Conservation (phyloP, 2,329 filamentous ascomycete genomes). For the Nothophaeocryptopus gaeumannii region DNA sequence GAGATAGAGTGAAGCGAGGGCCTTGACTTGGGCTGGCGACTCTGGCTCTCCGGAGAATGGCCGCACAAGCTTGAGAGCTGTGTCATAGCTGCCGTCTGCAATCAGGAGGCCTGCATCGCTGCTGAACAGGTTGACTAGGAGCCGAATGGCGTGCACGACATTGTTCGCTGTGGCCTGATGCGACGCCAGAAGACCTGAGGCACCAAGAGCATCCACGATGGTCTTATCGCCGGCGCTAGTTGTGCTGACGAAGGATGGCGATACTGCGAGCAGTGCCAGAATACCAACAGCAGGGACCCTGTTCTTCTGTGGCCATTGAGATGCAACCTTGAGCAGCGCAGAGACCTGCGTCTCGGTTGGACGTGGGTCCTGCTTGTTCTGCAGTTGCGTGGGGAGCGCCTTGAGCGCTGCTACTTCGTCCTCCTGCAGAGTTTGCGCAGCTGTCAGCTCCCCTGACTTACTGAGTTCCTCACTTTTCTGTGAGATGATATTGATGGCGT, state of each 20-base stretch:
- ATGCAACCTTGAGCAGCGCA: constrained; percentile 62
- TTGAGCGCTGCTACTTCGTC: constrained; percentile 64
- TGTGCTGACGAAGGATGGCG: constrained; percentile 63
- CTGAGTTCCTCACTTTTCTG: constrained; percentile 69
- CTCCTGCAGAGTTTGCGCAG: constrained; percentile 65
- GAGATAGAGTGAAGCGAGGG: constrained; percentile 75
- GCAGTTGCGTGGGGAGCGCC: constrained; percentile 62
- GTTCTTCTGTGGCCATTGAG: constrained; percentile 75
- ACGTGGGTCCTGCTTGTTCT: constrained; percentile 47
- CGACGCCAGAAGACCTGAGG: constrained; percentile 56
- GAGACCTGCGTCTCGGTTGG: constrained; percentile 50
- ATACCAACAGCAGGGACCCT: constrained; percentile 83
- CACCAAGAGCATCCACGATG: constrained; percentile 60
- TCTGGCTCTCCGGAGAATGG: constrained; percentile 56
- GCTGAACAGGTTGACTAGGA: constrained; percentile 79
- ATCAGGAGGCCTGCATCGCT: constrained; percentile 64
- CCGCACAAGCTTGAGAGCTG: constrained; percentile 62
- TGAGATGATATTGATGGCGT: constrained; percentile 60
- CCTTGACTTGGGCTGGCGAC: constrained; percentile 69
- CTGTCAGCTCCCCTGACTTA: constrained; percentile 35
- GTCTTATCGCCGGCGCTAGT: constrained; percentile 52
- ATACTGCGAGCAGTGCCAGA: constrained; percentile 74
- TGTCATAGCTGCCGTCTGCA: constrained; percentile 58
- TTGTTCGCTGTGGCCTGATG: constrained; percentile 67
- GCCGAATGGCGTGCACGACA: constrained; percentile 79